Conservation (phyloP, 1,284 basidiomycete species). For the Cystobasidiaceae sp. region DNA sequence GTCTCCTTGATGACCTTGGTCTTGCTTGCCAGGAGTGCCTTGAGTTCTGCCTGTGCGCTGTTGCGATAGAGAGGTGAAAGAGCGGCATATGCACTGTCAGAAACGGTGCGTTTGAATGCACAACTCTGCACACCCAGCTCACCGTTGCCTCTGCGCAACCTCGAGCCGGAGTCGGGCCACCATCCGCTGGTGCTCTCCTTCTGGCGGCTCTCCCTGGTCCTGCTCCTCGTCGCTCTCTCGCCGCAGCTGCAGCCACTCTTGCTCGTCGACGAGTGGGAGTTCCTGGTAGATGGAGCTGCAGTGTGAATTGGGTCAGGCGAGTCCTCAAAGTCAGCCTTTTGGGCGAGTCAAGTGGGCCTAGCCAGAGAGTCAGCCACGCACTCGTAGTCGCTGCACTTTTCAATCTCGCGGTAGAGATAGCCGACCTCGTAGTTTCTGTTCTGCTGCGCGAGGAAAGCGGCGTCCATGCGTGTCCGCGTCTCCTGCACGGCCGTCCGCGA, state of each 20-base stretch:
- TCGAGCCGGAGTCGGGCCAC: constrained; percentile 37
- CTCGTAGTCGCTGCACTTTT: constrained; percentile 40
- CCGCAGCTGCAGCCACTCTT: constrained; percentile 26
- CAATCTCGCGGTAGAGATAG: constrained; percentile 40
- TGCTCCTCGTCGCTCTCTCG: not conserved
- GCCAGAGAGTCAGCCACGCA: too few species aligned
- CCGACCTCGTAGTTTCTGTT: constrained; percentile 40
- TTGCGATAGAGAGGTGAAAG: too few species aligned
- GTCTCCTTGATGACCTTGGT: constrained; percentile 41
- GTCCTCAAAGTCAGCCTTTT: too few species aligned
- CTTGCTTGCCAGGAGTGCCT: constrained; percentile 36
- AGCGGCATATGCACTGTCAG: too few species aligned
- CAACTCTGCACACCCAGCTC: not conserved
- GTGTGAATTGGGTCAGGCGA: too few species aligned
- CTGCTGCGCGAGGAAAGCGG: constrained; percentile 28
- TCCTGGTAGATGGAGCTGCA: constrained; percentile 40
- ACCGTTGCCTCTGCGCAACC: constrained; percentile 38
- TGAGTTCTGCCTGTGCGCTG: constrained; percentile 40
- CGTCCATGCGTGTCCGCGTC: constrained; percentile 16
- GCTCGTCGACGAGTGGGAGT: constrained; percentile 33
- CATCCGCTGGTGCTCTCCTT: constrained; percentile 38
- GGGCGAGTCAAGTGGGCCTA: too few species aligned
- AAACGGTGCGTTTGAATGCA: too few species aligned
- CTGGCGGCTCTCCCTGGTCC: constrained; percentile 12
- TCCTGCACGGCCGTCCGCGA: not conserved